Percentiles rank a stretch among this genome's conserved stretches.
These are phyloP conservation scores for Aureobasidium vineae DNA, from an alignment of 2,329 filamentous ascomycete genomes.

Conservation along the genomic window DNA sequence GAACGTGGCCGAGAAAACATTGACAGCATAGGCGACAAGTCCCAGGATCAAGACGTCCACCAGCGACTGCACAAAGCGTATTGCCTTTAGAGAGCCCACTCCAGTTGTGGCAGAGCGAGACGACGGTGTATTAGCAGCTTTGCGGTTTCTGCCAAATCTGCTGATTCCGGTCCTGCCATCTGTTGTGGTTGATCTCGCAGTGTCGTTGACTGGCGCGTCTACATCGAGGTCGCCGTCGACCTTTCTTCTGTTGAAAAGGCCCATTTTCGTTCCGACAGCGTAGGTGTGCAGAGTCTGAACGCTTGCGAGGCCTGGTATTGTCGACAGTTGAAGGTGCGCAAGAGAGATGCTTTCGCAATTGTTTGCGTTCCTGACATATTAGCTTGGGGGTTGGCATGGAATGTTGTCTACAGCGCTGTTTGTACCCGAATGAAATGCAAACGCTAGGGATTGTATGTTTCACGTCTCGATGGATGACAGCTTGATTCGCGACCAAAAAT, in stretches of 20 bases:
- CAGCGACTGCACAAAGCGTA: not conserved
- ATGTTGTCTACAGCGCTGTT: not conserved
- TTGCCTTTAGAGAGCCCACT: not conserved
- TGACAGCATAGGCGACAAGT: slow-evolving; percentile 8
- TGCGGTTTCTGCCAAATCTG: not conserved
- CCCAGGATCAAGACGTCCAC: slow-evolving; percentile 8
- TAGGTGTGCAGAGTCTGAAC: not conserved
- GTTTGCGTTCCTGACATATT: not conserved
- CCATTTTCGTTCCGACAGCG: not conserved
- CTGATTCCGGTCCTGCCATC: not conserved
- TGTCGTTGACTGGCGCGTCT: not conserved
- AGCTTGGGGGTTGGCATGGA: not conserved
- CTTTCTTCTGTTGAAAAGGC: not conserved
- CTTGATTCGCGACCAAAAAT: not conserved
- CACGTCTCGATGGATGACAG: not conserved
- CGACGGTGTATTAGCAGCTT: not conserved
- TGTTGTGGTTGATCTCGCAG: not conserved
- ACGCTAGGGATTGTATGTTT: not conserved
- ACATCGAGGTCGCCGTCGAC: not conserved
- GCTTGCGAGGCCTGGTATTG: not conserved
- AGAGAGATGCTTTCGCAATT: not conserved
- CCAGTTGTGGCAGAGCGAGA: not conserved
- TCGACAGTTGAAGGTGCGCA: not conserved
- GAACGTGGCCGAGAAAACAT: not conserved
- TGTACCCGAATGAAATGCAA: not conserved